These are phyloP conservation scores for Nannizziopsis arthrosporioides DNA, from an alignment of 2,329 filamentous ascomycete genomes.

Conservation along the genomic window DNA sequence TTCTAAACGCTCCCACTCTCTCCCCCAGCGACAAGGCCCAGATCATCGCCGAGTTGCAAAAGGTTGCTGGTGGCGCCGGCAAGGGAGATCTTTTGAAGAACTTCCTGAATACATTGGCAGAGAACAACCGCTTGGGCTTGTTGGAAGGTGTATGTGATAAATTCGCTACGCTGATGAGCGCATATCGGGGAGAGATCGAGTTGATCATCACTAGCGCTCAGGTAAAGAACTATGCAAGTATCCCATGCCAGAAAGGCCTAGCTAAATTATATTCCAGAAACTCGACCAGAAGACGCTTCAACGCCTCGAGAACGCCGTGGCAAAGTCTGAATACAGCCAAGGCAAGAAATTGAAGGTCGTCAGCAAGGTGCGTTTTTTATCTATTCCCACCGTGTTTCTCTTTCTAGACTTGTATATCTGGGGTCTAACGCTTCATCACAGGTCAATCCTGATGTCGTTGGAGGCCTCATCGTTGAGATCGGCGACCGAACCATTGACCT, in stretches of 20 bases:
- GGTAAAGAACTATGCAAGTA: constrained; percentile 44
- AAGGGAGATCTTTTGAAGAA: constrained; percentile 80
- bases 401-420: constrained; percentile 12
- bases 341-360: constrained; percentile 98
- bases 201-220: constrained; percentile 80
- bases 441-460: constrained; percentile 91
- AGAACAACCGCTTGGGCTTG: constrained; percentile 87
- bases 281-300: constrained; percentile 77
- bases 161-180: constrained; percentile 77
- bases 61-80: constrained; percentile 58
- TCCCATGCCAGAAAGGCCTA: background rate
- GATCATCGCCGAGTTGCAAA: constrained; percentile 78
- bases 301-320: constrained; percentile 75
- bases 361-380: constrained; percentile 53
- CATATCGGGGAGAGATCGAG: constrained; percentile 85
- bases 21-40: constrained; percentile 65
- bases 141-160: constrained; percentile 75
- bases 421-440: constrained; percentile 24
- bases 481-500: constrained; percentile 97
- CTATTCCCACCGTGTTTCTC: background rate
- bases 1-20: constrained; percentile 74
- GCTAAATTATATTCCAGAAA: constrained; percentile 40
- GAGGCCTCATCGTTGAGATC: constrained; percentile 89
- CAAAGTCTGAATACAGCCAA: constrained; percentile 78
- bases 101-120: constrained; percentile 78